Conservation (phyloP, 306 rosid genomes). For the Prunus armeniaca region DNA sequence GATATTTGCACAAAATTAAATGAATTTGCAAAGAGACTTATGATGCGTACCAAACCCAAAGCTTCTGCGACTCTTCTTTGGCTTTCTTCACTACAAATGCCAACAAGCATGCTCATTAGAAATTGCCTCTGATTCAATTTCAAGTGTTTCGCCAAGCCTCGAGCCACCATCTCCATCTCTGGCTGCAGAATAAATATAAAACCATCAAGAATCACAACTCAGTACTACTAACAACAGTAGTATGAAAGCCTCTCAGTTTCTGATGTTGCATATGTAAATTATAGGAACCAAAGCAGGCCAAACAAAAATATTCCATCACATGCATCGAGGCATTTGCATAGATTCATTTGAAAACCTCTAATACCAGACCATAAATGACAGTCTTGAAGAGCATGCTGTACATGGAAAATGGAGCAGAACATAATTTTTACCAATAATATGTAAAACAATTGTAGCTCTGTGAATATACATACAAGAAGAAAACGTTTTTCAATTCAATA, state of each 20-base stretch:
- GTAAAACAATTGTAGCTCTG: background rate
- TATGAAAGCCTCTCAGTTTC: background rate
- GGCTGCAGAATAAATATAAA: slow-evolving; percentile 48
- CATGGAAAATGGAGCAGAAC: background rate
- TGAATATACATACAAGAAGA: background rate
- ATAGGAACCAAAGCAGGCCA: background rate
- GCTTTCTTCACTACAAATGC: slow-evolving; percentile 60
- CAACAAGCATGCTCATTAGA: slow-evolving; percentile 62
- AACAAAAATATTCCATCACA: background rate
- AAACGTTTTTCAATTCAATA: background rate
- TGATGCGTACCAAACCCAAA: slow-evolving; percentile 64
- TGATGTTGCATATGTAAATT: background rate
- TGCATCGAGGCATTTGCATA: background rate
- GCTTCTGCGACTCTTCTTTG: slow-evolving; percentile 72
- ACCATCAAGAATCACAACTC: background rate
- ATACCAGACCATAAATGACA: background rate
- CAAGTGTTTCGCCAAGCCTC: slow-evolving; percentile 75
- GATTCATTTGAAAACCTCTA: background rate
- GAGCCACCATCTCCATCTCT: slow-evolving; percentile 96
- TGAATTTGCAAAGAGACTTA: background rate
- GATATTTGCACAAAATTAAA: background rate
- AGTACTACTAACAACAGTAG: background rate
- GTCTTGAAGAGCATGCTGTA: background rate
- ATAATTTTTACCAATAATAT: background rate
- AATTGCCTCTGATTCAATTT: slow-evolving; percentile 66